Base-by-base conservation (phyloP, 495 filamentous ascomycete genomes). In the Lentithecium fluviatile region DNA sequence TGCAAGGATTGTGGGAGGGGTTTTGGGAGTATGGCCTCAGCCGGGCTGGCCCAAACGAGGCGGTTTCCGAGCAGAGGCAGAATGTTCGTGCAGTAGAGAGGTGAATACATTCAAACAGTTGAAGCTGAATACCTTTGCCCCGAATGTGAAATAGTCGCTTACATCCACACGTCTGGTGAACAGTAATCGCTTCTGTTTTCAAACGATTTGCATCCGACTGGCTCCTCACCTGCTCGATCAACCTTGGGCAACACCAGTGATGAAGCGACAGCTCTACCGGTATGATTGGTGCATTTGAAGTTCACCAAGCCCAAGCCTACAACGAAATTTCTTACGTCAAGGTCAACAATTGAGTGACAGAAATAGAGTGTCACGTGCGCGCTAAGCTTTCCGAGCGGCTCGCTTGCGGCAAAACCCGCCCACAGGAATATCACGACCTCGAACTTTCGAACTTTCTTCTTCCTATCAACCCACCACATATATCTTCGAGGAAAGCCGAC, bases 401-500 rank as follows among this genome's bases (percentile, higher is more conserved):
- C 51, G 24, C 45, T 52, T 52, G 24, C 34, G 23, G 12, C 34
- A 19, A 54, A 32, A 46, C 34, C 34, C 53, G 37, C 23, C 52
- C 32, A 23, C 36, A 40, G 11, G n/a, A 34, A 19, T 45, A 23
- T 21, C 26, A 24, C 15, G 17, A 32, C 29, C 20, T 11, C 52
- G 52, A 55, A 43, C 37, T 56, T 56, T 43, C 40, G 40, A 43
- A 7, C 36, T 38, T 20, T 20, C 13, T 15, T 40, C 42, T 55
- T 21, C 29, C 19, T 21, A 26, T 68, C 69, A 69, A 60, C 62
- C 66, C 70, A 60, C 62, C 64, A 68, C 62, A 65, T 34, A 50
- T 12, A 42, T 62, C 59, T 62, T 62, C 59, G 59, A 62, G 59
- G 59, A 69, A 52, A 63, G 45, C 65, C 63, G 66, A 69, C 42